phyloP scores from a whole-genome alignment of 352 stramenopile species.

The Globisporangium sylvaticum region DNA sequence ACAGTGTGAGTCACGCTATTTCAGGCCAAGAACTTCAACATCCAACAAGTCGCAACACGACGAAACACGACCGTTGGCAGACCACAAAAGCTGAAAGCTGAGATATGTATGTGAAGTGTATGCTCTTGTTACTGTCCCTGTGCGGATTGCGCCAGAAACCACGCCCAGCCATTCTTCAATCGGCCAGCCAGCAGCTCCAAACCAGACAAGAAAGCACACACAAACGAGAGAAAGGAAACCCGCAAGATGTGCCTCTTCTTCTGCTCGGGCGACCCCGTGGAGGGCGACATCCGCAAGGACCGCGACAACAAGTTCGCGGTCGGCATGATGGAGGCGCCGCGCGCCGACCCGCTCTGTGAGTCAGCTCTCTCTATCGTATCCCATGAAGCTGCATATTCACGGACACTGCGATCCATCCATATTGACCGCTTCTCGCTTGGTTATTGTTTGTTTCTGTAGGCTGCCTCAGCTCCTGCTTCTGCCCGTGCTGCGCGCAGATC shows the following conservation, averaged over 20 bases:
- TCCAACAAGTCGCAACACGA: neutral
- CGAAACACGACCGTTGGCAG: neutral
- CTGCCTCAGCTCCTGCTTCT: constrained; percentile 72
- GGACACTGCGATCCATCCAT: neutral
- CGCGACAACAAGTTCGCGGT: constrained; percentile 82
- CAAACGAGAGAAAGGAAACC: neutral
- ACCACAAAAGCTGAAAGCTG: no score
- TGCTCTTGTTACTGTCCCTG: neutral
- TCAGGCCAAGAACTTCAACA: neutral
- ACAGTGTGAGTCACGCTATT: neutral
- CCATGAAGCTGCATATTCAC: neutral
- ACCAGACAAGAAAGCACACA: neutral
- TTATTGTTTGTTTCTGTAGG: constrained; percentile 20
- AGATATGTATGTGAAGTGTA: neutral
- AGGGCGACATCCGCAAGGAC: constrained; percentile 58
- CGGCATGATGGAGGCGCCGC: constrained; percentile 84
- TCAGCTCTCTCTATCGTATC: constrained; percentile 13
- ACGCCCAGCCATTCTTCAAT: neutral
- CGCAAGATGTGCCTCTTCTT: constrained; percentile 46
- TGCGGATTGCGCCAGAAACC: neutral
- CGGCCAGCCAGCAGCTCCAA: neutral
- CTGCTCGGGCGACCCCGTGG: constrained; percentile 64
- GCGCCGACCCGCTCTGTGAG: constrained; percentile 81
- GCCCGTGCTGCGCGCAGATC: constrained; percentile 87
- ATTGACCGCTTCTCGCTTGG: neutral